These are phyloP conservation scores for Emydomyces testavorans DNA, from an alignment of 2,329 filamentous ascomycete species.

Conservation along the genomic window DNA sequence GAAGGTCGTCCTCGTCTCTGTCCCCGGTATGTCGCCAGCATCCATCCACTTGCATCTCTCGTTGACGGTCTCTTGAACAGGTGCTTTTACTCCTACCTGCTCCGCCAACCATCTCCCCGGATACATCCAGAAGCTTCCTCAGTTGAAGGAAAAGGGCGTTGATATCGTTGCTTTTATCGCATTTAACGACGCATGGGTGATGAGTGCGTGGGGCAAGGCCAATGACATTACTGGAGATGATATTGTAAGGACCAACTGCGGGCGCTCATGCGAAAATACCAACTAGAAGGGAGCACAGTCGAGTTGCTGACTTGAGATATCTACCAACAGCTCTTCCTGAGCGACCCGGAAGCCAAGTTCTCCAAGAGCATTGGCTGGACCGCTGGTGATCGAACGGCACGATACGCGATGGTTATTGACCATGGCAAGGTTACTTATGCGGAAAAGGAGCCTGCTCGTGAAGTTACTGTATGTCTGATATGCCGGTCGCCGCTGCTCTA, in stretches of 20 bases:
- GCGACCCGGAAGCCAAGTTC: constrained; percentile 61
- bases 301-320: not conserved
- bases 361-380: constrained; percentile 68
- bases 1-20: constrained; percentile 58
- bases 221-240: constrained; percentile 63
- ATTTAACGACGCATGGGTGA: constrained; percentile 75
- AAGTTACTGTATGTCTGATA: constrained; percentile 21
- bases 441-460: constrained; percentile 50
- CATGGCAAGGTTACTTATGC: constrained; percentile 75
- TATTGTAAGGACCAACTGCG: constrained; percentile 39
- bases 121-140: constrained; percentile 59
- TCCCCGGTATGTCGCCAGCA: constrained; percentile 42
- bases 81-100: constrained; percentile 81
- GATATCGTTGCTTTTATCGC: constrained; percentile 72
- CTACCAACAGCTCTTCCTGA: constrained; percentile 55
- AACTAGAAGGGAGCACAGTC: not conserved
- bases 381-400: constrained; percentile 59
- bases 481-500: not conserved
- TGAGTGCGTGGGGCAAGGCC: constrained; percentile 83
- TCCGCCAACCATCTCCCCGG: constrained; percentile 68
- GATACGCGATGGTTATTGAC: constrained; percentile 72
- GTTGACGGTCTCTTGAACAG: constrained; percentile 29
- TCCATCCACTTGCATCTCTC: constrained; percentile 5
- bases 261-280: not conserved
- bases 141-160: constrained; percentile 68